These are phyloP conservation scores for Peronospora farinosa DNA, from an alignment of 352 stramenopile species.

Conservation along the genomic window DNA sequence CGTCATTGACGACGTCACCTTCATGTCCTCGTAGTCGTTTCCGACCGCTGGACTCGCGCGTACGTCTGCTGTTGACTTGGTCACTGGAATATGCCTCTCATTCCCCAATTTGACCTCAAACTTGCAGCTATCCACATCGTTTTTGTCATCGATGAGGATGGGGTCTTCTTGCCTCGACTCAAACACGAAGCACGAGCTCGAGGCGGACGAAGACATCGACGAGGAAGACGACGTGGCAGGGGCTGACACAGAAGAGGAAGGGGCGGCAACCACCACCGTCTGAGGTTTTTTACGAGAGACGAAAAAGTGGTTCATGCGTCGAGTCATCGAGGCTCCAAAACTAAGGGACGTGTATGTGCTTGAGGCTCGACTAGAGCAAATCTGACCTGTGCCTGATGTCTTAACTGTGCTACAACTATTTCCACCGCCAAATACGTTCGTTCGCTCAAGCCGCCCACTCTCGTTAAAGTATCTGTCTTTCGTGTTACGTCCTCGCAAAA, in stretches of 20 bases:
- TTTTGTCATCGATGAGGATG: slow-evolving; percentile 18
- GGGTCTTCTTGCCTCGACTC: slow-evolving; percentile 22
- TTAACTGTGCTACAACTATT: slow-evolving; percentile 13
- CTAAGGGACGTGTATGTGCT: slow-evolving; percentile 1
- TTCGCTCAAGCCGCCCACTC: slow-evolving; percentile 9
- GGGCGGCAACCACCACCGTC: slow-evolving; percentile 7
- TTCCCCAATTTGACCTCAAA: slow-evolving; percentile 40
- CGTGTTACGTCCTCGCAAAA: slow-evolving; percentile 24
- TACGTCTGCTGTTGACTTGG: slow-evolving; percentile 23
- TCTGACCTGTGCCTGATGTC: slow-evolving; percentile 23
- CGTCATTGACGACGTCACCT: slow-evolving; percentile 10
- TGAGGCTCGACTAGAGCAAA: slow-evolving; percentile 11
- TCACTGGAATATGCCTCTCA: slow-evolving; percentile 23
- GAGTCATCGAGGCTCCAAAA: slow-evolving; percentile 22
- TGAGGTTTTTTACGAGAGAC: slow-evolving; percentile 17
- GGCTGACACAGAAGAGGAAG: slow-evolving; percentile 13
- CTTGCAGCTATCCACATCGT: slow-evolving; percentile 26
- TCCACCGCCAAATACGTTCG: slow-evolving; percentile 10
- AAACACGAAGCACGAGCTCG: slow-evolving; percentile 15
- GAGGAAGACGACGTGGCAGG: slow-evolving; percentile 7
- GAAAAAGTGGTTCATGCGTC: slow-evolving; percentile 29
- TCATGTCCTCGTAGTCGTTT: slow-evolving; percentile 22
- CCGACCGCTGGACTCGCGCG: slow-evolving; percentile 19
- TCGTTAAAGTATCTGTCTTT: slow-evolving; percentile 8
- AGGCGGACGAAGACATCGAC: slow-evolving; percentile 9